These are phyloP conservation scores for Trichoderma sp. DNA, from an alignment of 2,329 filamentous ascomycete genomes.

Conservation along the genomic window DNA sequence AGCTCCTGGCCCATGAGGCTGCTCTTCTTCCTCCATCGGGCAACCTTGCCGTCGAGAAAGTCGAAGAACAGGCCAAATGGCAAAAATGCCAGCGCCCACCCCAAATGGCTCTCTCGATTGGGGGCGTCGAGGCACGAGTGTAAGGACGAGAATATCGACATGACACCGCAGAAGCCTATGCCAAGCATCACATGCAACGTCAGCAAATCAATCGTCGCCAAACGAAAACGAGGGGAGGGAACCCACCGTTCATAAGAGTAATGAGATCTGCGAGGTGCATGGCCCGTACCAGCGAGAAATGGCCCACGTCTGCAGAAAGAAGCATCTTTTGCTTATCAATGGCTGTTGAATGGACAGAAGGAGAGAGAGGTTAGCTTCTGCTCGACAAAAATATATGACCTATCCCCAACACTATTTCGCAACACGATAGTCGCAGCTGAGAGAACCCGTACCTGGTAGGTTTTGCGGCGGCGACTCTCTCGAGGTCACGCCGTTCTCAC, in stretches of 20 bases:
- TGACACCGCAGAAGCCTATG: constrained; percentile 76
- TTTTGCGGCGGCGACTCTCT: constrained; percentile 32
- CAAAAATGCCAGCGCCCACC: constrained; percentile 80
- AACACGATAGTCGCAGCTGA: not conserved
- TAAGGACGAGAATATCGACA: constrained; percentile 94
- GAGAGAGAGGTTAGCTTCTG: not conserved
- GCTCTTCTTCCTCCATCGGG: constrained; percentile 93
- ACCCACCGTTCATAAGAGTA: constrained; percentile 72
- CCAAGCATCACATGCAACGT: not conserved
- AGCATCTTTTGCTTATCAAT: constrained; percentile 75
- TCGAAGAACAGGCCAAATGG: constrained; percentile 96
- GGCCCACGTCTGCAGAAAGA: constrained; percentile 65
- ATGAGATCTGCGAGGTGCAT: constrained; percentile 82
- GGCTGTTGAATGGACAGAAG: constrained; percentile 38
- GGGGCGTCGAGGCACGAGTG: constrained; percentile 82
- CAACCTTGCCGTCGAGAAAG: constrained; percentile 95
- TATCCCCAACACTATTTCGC: not conserved
- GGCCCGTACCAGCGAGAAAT: constrained; percentile 67
- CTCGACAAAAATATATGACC: not conserved
- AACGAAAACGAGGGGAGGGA: not conserved
- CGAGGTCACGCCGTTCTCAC: constrained; percentile 27
- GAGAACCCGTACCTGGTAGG: constrained; percentile 34
- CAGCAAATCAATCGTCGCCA: constrained; percentile 4
- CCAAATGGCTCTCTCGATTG: constrained; percentile 65
- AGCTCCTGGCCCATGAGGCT: constrained; percentile 97